A percentile compares a stretch with the other conserved stretches of the same genome.
These are phyloP conservation scores for Ambispora gerdemannii DNA, from an alignment of 192 early-diverging fungal genomes.

Conservation along the genomic window DNA sequence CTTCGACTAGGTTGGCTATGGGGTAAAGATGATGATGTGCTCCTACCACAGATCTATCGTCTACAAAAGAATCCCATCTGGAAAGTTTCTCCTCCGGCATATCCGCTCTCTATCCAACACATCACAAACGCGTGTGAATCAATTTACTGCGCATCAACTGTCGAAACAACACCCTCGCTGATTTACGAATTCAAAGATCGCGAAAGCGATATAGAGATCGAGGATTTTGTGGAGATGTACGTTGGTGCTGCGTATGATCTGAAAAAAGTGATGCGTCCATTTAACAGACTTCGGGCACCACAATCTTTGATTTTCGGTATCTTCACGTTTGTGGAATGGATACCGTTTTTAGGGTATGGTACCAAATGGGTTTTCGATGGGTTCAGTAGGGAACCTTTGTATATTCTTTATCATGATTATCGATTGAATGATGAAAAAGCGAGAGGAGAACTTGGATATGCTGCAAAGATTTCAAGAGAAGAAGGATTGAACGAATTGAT, in stretches of 20 bases:
- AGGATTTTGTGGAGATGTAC: conserved; percentile 22
- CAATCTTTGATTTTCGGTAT: conserved; percentile 5
- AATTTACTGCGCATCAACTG: not conserved
- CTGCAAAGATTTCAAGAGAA: not conserved
- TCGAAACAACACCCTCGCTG: no score
- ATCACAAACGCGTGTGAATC: conserved; percentile 24
- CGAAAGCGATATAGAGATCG: conserved; percentile 20
- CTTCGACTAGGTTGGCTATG: conserved; percentile 26
- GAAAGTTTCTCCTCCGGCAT: conserved; percentile 1
- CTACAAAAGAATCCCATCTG: conserved; percentile 22
- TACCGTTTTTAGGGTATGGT: conserved; percentile 22
- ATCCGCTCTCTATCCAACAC: conserved; percentile 10
- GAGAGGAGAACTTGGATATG: conserved; percentile 17
- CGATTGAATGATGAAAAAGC: conserved; percentile 18
- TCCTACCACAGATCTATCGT: conserved; percentile 4
- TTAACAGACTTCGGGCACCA: conserved; percentile 12
- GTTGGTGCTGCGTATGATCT: conserved; percentile 6
- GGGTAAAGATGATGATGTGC: conserved; percentile 28
- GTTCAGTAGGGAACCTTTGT: conserved; percentile 14
- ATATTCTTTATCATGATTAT: not conserved
- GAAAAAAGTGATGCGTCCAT: not conserved
- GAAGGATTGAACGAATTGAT: conserved; percentile 9
- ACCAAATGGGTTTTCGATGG: conserved; percentile 20
- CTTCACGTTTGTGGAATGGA: conserved; percentile 15
- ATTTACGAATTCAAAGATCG: conserved; percentile 19